A percentile compares a stretch with the other conserved stretches of the same genome.
Evolutionary conservation across 306 rosid genomes (phyloP).

Genomic region (Rubus idaeus): DNA sequence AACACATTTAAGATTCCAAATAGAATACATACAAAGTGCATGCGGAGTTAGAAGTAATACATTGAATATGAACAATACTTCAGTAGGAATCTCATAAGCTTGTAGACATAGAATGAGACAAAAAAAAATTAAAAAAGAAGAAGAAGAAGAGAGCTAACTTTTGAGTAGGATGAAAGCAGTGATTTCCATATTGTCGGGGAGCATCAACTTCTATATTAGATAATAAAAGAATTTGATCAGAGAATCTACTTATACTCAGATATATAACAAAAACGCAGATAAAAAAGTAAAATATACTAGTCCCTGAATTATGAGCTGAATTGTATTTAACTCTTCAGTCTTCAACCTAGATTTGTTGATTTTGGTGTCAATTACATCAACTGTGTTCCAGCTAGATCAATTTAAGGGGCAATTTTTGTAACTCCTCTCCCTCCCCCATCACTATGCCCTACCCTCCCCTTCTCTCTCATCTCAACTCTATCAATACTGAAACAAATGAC

Average conservation of each 20-base stretch:
- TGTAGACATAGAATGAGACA: too few relatives aligned
- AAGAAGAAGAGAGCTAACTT: neutral
- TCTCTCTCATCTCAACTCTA: too few relatives aligned
- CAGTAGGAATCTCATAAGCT: too few relatives aligned
- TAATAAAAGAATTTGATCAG: neutral
- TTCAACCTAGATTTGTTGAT: too few relatives aligned
- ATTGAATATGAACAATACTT: too few relatives aligned
- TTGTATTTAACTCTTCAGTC: neutral
- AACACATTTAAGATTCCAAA: too few relatives aligned
- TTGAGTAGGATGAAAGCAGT: neutral
- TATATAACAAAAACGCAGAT: neutral
- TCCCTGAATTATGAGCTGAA: neutral
- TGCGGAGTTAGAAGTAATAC: too few relatives aligned
- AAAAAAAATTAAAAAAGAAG: too few relatives aligned
- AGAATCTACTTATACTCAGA: neutral
- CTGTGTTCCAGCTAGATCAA: neutral
- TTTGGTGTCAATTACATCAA: neutral
- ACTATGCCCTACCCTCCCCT: too few relatives aligned
- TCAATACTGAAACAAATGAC: neutral
- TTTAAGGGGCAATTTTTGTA: neutral
- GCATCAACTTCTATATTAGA: neutral
- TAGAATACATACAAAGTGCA: too few relatives aligned
- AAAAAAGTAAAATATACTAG: neutral
- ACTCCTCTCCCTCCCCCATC: too few relatives aligned
- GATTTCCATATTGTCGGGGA: neutral